Conservation (phyloP, 139 green algal species). For the Spirogloea muscicola region DNA sequence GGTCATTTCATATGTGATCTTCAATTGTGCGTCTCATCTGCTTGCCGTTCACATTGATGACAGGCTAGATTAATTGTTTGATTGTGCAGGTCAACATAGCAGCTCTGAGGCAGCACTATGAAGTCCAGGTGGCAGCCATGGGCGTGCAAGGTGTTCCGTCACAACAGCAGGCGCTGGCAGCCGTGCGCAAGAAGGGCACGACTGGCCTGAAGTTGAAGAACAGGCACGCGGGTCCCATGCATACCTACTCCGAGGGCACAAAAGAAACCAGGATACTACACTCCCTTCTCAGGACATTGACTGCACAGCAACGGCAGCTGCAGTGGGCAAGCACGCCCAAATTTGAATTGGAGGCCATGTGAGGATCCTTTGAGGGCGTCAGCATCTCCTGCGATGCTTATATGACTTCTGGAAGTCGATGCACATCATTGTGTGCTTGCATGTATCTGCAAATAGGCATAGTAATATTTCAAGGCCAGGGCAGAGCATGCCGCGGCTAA, state of each 20-base stretch:
- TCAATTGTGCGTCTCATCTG: background rate
- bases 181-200: slow-evolving; percentile 37
- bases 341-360: slow-evolving; percentile 31
- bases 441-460: too few species aligned
- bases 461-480: too few species aligned
- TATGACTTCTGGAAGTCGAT: too few species aligned
- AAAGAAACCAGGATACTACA: slow-evolving; percentile 23
- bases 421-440: too few species aligned
- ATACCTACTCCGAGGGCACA: slow-evolving; percentile 35
- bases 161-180: slow-evolving; percentile 18
- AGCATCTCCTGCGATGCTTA: too few species aligned
- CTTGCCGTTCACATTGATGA: background rate
- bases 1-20: background rate
- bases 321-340: slow-evolving; percentile 28
- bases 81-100: slow-evolving; percentile 40
- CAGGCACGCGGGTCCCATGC: slow-evolving; percentile 16
- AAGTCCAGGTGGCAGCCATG: slow-evolving; percentile 37
- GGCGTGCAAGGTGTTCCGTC: slow-evolving; percentile 12
- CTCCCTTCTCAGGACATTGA: background rate
- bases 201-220: slow-evolving; percentile 29
- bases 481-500: too few species aligned
- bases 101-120: slow-evolving; percentile 31
- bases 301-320: slow-evolving; percentile 13
- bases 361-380: too few species aligned
- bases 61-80: background rate